Evolutionary conservation across 768 basidiomycete genomes (phyloP).

Genomic region (Hygrophorus pudorinus): DNA sequence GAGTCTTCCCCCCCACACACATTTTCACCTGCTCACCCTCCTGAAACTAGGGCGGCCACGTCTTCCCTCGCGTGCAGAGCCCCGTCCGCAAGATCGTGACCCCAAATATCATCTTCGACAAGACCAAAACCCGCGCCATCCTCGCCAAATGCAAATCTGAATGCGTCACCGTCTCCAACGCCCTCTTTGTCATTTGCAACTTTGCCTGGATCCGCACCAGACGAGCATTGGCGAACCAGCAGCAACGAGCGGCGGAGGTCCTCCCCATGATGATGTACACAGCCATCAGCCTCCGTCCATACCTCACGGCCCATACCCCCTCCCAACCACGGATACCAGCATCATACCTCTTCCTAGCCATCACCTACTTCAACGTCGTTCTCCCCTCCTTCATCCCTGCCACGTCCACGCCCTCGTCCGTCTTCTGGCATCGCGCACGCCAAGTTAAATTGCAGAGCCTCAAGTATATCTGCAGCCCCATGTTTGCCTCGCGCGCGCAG

Average conservation of each 20-base stretch:
- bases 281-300: conserved; percentile 53
- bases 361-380: conserved; percentile 57
- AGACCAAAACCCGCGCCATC: conserved; percentile 30
- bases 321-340: conserved; percentile 8
- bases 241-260: conserved; percentile 14
- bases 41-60: conserved; percentile 41
- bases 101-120: conserved; percentile 19
- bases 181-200: conserved; percentile 48
- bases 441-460: conserved; percentile 42
- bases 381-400: conserved; percentile 49
- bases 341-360: conserved; percentile 54
- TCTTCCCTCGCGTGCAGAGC: conserved; percentile 31
- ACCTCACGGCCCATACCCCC: conserved; percentile 22
- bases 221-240: conserved; percentile 14
- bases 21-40: background rate
- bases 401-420: conserved; percentile 12
- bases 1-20: conserved; percentile 10
- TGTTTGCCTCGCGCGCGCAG: conserved; percentile 38
- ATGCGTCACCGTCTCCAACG: conserved; percentile 52
- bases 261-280: conserved; percentile 51
- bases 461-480: conserved; percentile 36
- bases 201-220: conserved; percentile 40
- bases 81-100: conserved; percentile 24
- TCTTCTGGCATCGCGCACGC: conserved; percentile 53
- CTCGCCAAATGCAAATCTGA: conserved; percentile 48